A percentile compares a stretch with the other conserved stretches of the same genome.
phyloP scores from a whole-genome alignment of 2,329 filamentous ascomycete species.

The Cladosporium sp. region DNA sequence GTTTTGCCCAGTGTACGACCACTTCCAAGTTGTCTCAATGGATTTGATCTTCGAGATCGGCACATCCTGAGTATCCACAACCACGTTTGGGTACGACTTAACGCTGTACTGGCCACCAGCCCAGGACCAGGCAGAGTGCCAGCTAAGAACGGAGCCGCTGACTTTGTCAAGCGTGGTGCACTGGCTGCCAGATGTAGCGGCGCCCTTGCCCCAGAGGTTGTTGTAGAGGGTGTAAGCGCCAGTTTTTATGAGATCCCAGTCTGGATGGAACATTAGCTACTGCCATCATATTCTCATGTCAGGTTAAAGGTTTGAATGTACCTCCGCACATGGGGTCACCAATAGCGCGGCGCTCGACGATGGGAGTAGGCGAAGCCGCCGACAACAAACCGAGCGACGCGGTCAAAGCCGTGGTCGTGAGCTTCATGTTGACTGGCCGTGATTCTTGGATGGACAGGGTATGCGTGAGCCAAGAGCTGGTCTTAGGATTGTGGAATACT shows the following conservation, averaged over 20 bases:
- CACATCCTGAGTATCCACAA: slow-evolving; percentile 35
- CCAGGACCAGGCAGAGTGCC: slow-evolving; percentile 44
- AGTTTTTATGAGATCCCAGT: slow-evolving; percentile 32
- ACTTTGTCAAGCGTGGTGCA: slow-evolving; percentile 47
- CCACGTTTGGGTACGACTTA: slow-evolving; percentile 49
- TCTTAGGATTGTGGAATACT: background rate
- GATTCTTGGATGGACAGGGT: background rate
- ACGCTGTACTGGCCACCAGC: slow-evolving; percentile 36
- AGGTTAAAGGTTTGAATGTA: background rate
- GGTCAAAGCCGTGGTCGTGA: background rate
- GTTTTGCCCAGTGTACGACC: slow-evolving; percentile 50
- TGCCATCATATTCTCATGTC: background rate
- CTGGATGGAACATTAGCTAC: slow-evolving; percentile 3
- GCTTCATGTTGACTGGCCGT: background rate
- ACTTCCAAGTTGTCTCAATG: slow-evolving; percentile 49
- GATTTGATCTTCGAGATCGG: slow-evolving; percentile 41
- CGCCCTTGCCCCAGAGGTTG: slow-evolving; percentile 47
- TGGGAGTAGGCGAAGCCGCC: background rate
- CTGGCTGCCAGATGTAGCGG: slow-evolving; percentile 47
- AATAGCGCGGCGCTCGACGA: background rate
- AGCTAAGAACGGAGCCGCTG: slow-evolving; percentile 41
- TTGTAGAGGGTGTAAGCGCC: slow-evolving; percentile 40
- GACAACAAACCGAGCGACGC: background rate
- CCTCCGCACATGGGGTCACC: slow-evolving; percentile 8
- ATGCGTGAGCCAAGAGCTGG: background rate